Base-by-base conservation (phyloP, 2,329 filamentous ascomycete genomes). In the Verticillium longisporum region DNA sequence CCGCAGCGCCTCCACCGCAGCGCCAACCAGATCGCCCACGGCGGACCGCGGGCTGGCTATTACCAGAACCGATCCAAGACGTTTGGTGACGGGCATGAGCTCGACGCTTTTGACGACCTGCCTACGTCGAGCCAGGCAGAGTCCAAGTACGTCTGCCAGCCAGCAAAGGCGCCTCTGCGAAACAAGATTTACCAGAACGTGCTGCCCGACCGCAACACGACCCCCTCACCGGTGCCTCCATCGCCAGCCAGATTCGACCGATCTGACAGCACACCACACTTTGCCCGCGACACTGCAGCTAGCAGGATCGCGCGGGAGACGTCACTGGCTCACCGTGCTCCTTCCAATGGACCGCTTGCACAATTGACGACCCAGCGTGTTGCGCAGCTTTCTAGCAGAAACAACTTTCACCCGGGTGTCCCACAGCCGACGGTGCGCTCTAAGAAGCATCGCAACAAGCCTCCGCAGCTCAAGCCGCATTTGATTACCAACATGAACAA, bases 41-140 rank as follows among this genome's bases (percentile, higher is more conserved):
- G 66, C 58, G 61, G 62, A 59, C 21, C 63, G 64, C 41, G 65
- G 60, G 61, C 64, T 60, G 59, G 63, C 59, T 54, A 61, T 63
- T 61, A 68, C 59, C 57, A 66, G 66, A 61, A 64, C 50, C 82
- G 86, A 50, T 80, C 81, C 62, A 83, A 87, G 55, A 86, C 91
- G 68, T 99, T 96, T 76, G 95, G 95, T 13, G 92, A 97, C 73
- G 95, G 95, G 15, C 90, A 89, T 63, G 95, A 99, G 74, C 81
- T 99, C 37, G 94, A 98, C 67, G 87, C 84, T 2, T 98, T 99
- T 72, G 95, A 99, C 72, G 95, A 99, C 74, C 78, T 99, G 61
- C 94, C 94, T 1, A 98, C 93, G 0, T 97, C 93, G 15, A 86
- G 83, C 13, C 86, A 89, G 63, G 83, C 86, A 14, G 95, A 99